Conservation (phyloP, 441 rosid genomes). For the Brassica balearica region DNA sequence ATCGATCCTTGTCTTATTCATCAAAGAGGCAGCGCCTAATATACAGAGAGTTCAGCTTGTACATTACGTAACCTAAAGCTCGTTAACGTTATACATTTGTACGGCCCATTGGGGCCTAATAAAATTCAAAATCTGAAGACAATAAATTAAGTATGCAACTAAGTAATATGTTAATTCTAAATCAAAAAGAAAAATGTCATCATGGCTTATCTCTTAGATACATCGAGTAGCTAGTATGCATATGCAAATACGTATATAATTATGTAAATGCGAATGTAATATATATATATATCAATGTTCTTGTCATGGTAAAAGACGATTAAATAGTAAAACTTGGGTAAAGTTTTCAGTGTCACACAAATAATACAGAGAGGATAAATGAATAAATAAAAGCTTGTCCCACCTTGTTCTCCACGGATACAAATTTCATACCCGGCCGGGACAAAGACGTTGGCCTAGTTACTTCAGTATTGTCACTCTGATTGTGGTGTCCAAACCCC, state of each 20-base stretch:
- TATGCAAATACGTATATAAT: not conserved
- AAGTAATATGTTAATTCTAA: not conserved
- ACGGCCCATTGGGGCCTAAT: no score
- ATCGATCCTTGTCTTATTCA: no score
- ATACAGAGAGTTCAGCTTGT: no score
- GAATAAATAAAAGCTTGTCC: constrained; percentile 6
- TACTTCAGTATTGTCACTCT: constrained; percentile 24
- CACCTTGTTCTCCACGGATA: constrained; percentile 11
- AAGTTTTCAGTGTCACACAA: constrained; percentile 21
- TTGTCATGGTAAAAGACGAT: constrained; percentile 17
- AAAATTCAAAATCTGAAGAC: not conserved
- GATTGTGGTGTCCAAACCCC: constrained; percentile 4
- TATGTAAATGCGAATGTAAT: constrained; percentile 8
- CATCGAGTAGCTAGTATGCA: constrained; percentile 6
- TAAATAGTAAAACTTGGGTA: constrained; percentile 33
- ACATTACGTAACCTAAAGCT: no score
- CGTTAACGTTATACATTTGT: no score
- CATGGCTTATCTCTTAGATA: not conserved
- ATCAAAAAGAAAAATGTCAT: not conserved
- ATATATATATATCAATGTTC: not conserved
- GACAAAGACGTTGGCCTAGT: not conserved
- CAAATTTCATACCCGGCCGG: constrained; percentile 24
- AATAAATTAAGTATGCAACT: constrained; percentile 6
- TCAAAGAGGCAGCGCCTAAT: no score
- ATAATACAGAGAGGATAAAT: not conserved